Evolutionary conservation across 176 grass and related monocot species (phyloP), one percentile per base, ranked within the genome.

Genomic region (Aegilops sharonensis): DNA sequence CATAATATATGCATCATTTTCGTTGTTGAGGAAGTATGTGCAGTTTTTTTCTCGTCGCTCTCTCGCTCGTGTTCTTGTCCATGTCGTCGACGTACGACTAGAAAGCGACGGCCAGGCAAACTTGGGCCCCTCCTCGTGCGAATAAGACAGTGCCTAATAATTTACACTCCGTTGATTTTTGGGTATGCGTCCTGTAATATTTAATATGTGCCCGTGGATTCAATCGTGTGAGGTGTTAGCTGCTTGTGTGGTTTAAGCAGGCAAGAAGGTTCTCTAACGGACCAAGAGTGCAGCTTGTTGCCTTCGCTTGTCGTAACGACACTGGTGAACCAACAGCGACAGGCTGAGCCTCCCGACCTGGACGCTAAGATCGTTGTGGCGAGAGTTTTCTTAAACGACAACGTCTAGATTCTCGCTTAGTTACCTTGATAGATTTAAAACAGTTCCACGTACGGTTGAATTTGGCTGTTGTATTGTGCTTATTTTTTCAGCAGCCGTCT

Each of bases 101-200:
- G 52, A 80, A 20, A 62, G 84, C 39, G 84, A 72, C 77, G 6
- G 25, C 9, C 54, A 29, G 71, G 21, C 68, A 57, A 81, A 65
- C 11, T 18, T 70, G 29, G 72, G 37, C 77, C 77, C 66, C 77
- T 72, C 54, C 50, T 61, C 35, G 25, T 12, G 84, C 69, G 64
- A 79, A 15, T 69, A 85, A 24, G 64, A 61, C 25, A 0, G 43
- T 3, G 30, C 10, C 67, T 30, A 3, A 61, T 40, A 1, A 47
- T 17, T 9, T 21, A 59, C 54, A 59, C 54, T 21, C 54, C 54
- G 54, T 57, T 57, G 18, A 20, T 57, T 21, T 57, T 57, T 21
- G 54, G 6, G 54, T 57, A 57, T 21, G 17, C 54, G 7, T 21
- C 7, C 54, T 0, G 54, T 59, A 40, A 13, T 40, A 8, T 54